Evolutionary conservation across 1,139 yeast species (phyloP).

Genomic region (Pichia sp.): DNA sequence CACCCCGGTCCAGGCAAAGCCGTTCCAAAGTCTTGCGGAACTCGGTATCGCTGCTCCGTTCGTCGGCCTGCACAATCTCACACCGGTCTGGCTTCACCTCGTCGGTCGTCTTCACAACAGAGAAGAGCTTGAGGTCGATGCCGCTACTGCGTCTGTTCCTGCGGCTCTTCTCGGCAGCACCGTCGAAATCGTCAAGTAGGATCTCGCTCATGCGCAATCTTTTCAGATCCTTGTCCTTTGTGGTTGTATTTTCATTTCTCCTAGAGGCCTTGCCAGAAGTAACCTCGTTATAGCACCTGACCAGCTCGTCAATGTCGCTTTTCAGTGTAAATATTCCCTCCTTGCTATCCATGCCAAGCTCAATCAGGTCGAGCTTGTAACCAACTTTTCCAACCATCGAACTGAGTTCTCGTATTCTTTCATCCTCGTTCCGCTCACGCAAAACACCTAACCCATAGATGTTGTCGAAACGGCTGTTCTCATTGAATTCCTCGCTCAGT

Average conservation of each 20-base stretch:
- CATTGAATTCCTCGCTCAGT: background rate
- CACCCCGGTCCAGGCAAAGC: background rate
- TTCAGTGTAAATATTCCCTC: conserved; percentile 16
- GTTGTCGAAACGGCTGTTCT: background rate
- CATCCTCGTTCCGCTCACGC: conserved; percentile 25
- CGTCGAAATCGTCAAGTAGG: conserved; percentile 8
- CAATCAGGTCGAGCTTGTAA: conserved; percentile 22
- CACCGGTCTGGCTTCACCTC: background rate
- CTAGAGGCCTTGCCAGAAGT: conserved; percentile 5
- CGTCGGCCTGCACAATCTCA: background rate
- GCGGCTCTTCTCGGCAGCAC: conserved; percentile 12
- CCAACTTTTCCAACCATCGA: conserved; percentile 19
- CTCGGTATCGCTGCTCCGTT: background rate
- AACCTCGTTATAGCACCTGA: conserved; percentile 8
- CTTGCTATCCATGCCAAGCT: conserved; percentile 20
- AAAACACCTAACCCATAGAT: conserved; percentile 14
- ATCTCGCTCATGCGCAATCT: conserved; percentile 14
- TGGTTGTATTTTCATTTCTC: background rate
- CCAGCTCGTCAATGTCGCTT: conserved; percentile 17
- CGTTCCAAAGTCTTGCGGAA: conserved; percentile 3
- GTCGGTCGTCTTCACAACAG: conserved; percentile 21
- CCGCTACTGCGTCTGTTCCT: conserved; percentile 28
- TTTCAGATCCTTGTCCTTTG: conserved; percentile 3
- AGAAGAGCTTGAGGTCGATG: conserved; percentile 25
- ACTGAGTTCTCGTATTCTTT: conserved; percentile 17